Evolutionary conservation across 108 stramenopile genomes (phyloP).

Genomic region (Cyclotella cryptica): DNA sequence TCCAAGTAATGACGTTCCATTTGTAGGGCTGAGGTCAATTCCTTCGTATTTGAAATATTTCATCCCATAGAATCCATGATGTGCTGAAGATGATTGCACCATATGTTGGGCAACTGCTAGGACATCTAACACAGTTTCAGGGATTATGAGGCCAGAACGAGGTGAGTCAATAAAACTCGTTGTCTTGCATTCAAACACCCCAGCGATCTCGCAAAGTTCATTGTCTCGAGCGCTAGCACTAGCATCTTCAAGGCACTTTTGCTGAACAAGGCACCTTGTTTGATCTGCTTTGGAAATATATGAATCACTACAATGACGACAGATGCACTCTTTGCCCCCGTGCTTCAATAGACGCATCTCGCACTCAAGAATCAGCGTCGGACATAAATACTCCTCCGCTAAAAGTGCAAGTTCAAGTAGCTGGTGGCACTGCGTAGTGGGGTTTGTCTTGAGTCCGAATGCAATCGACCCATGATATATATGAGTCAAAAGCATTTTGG

Average conservation of each 20-base stretch:
- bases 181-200: conserved; percentile 13
- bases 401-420: conserved; percentile 71
- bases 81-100: conserved; percentile 29
- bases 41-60: conserved; percentile 4
- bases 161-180: neutral
- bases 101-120: conserved; percentile 39
- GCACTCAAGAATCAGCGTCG: conserved; percentile 69
- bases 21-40: too few relatives aligned
- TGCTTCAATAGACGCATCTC: conserved; percentile 68
- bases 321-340: conserved; percentile 31
- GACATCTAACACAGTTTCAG: conserved; percentile 39
- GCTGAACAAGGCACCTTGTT: neutral
- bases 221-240: neutral
- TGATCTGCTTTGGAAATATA: conserved; percentile 13
- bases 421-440: conserved; percentile 41
- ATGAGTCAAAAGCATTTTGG: conserved; percentile 63
- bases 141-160: conserved; percentile 26
- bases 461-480: conserved; percentile 78
- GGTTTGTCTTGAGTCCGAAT: conserved; percentile 46
- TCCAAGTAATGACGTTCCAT: neutral
- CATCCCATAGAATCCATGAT: conserved; percentile 14
- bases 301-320: conserved; percentile 28
- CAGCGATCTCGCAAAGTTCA: conserved; percentile 13
- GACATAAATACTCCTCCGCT: conserved; percentile 79
- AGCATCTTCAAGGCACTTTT: conserved; percentile 9